Conservation (phyloP, 2,329 filamentous ascomycete species). For the Claviceps sp. region DNA sequence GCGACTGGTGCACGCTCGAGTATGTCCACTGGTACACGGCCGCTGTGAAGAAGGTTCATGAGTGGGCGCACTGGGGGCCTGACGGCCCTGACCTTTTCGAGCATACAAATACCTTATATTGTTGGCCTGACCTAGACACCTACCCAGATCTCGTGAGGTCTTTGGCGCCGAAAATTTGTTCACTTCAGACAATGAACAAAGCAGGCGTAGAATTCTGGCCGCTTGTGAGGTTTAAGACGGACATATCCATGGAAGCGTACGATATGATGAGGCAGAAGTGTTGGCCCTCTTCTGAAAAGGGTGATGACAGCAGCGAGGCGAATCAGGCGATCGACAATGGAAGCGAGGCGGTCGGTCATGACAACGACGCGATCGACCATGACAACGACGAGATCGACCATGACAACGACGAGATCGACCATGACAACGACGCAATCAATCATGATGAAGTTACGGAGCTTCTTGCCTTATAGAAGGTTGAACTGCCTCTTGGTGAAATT, state of each 20-base stretch:
- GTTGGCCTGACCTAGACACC: slow-evolving; percentile 21
- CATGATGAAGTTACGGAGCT: no score
- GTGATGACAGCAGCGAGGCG: slow-evolving; percentile 3
- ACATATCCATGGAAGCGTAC: slow-evolving; percentile 8
- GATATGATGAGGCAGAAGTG: slow-evolving; percentile 7
- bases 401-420: slow-evolving; percentile 15
- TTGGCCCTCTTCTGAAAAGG: background rate
- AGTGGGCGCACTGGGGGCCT: background rate
- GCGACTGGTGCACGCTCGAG: slow-evolving; percentile 19
- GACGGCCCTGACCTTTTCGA: slow-evolving; percentile 10
- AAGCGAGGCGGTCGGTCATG: slow-evolving; percentile 8
- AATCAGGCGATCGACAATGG: no score
- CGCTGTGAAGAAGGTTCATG: no score
- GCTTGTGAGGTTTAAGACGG: slow-evolving; percentile 17
- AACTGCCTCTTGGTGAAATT: background rate
- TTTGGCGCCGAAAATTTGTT: slow-evolving; percentile 8
- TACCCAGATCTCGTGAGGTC: slow-evolving; percentile 16
- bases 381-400: slow-evolving; percentile 26
- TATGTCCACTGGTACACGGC: slow-evolving; percentile 14
- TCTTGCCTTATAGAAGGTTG: slow-evolving; percentile 8
- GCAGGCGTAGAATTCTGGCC: slow-evolving; percentile 14
- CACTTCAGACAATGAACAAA: background rate
- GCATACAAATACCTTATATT: slow-evolving; percentile 14
- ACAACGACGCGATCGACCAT: slow-evolving; percentile 14
- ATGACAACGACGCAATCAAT: background rate